A percentile compares a stretch with the other conserved stretches of the same genome.
These are phyloP conservation scores for Rhodotorula babjevae DNA, from an alignment of 768 basidiomycete species.

Conservation along the genomic window DNA sequence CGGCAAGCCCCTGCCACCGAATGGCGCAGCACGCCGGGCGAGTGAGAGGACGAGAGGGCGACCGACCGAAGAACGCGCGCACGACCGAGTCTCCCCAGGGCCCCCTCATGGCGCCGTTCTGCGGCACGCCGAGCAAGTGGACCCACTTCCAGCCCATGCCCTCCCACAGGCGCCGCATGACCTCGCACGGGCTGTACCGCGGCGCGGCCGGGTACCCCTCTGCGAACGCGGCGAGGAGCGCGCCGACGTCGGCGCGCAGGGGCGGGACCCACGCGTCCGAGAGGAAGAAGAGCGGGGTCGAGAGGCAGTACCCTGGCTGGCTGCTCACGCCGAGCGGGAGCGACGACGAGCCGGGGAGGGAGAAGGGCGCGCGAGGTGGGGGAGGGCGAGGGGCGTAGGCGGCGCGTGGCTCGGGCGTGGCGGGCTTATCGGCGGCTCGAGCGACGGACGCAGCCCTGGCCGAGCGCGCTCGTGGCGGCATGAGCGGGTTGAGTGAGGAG, in stretches of 20 bases:
- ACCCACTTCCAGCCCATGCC: slow-evolving; percentile 1
- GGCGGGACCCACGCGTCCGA: not conserved
- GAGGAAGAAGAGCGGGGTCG: not conserved
- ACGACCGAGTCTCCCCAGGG: not conserved
- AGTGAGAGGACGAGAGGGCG: not conserved
- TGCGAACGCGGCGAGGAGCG: not conserved
- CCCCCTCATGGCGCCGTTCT: not conserved
- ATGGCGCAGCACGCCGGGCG: no score
- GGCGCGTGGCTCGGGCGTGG: no score
- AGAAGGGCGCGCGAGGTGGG: not conserved
- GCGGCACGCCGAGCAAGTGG: not conserved
- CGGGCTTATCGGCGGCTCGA: not conserved
- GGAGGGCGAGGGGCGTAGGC: not conserved
- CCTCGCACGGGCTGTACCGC: not conserved
- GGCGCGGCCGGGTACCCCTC: not conserved
- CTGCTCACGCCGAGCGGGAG: not conserved
- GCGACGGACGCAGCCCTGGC: not conserved
- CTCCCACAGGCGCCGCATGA: not conserved
- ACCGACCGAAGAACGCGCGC: not conserved
- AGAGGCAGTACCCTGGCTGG: not conserved
- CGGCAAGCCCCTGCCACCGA: no score
- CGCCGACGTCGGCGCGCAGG: slow-evolving; percentile 2
- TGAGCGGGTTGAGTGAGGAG: not conserved
- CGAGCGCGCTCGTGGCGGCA: not conserved
- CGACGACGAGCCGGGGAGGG: not conserved